Conservation (phyloP, 148 eudicot species). For the Cornus kousa region DNA sequence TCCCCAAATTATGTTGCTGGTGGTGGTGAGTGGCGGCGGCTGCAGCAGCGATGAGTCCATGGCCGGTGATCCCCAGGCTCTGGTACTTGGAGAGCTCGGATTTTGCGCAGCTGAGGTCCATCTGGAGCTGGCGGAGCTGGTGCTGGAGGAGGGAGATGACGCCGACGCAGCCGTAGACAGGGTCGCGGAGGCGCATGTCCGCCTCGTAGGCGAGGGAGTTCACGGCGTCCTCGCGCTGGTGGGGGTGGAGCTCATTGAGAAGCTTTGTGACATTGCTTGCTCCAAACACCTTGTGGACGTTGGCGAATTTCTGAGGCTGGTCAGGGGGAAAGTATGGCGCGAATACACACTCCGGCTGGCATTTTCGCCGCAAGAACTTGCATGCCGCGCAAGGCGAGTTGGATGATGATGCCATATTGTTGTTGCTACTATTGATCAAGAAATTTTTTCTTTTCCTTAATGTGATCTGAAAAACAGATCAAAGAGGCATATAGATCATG, state of each 20-base stretch:
- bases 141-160: slow-evolving; percentile 85
- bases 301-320: slow-evolving; percentile 81
- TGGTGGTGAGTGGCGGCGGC: slow-evolving; percentile 22
- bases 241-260: slow-evolving; percentile 76
- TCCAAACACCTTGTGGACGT: slow-evolving; percentile 82
- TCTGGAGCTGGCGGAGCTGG: slow-evolving; percentile 81
- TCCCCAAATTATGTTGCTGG: slow-evolving; percentile 29
- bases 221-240: slow-evolving; percentile 86
- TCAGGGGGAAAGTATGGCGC: slow-evolving; percentile 91
- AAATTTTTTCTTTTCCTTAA: too few species aligned
- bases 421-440: too few species aligned
- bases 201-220: slow-evolving; percentile 85
- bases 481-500: too few species aligned
- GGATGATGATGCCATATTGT: slow-evolving; percentile 51
- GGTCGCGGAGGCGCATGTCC: slow-evolving; percentile 87
- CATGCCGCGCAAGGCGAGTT: slow-evolving; percentile 95
- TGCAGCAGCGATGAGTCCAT: slow-evolving; percentile 21
- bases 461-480: too few species aligned
- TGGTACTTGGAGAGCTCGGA: slow-evolving; percentile 84
- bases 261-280: slow-evolving; percentile 87
- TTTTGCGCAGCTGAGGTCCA: slow-evolving; percentile 66
- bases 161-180: slow-evolving; percentile 86
- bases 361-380: slow-evolving; percentile 76
- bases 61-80: slow-evolving; percentile 21
- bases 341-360: slow-evolving; percentile 81